Evolutionary conservation across 768 basidiomycete genomes (phyloP), one percentile per base, ranked within the genome.

Genomic region (Tylopilus intermedius): DNA sequence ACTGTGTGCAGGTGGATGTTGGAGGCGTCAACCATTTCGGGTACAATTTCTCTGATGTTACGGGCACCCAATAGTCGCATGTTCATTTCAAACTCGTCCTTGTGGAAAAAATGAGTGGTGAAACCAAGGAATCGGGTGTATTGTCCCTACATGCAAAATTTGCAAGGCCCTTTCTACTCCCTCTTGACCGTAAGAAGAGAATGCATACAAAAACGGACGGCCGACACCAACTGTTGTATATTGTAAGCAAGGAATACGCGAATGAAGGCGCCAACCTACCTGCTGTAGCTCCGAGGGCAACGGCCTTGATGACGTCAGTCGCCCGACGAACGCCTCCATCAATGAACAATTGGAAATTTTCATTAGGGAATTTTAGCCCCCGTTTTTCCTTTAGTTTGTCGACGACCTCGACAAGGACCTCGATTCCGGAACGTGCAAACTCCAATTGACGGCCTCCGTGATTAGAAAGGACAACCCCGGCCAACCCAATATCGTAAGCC

Each of bases 1-100:
- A 81, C 84, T 18, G 83, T 68, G 62, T 92, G 92, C 24, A 76
- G 68, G 48, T 75, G 73, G 29, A 95, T 70, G 47, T 82, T 85
- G 1, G 81, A 79, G 11, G 84, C 83, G 57, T 97, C 92, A 8
- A 98, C 91, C 94, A 98, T 94, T 41, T 83, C 81, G 0, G 88
- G 90, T 0, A 83, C 81, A 51, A 98, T 73, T 32, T 97, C 91
- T 49, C 77, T 78, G 41, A 98, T 67, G 0, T 80, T 87, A 4
- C 77, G 82, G 0, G 94, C 94, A 7, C 95, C 95, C 27, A 99
- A 71, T 2, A 98, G 76, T 14, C 94, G 86, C 81, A 97, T 79
- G 71, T 95, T 94, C 95, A 98, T 97, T 75, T 94, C 91, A 61
- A 99, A 92, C 69, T 99, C 95, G 60, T 94, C 91, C 92, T 97